These are phyloP conservation scores for Endogone sp. DNA, from an alignment of 192 early-diverging fungal genomes.

Conservation along the genomic window DNA sequence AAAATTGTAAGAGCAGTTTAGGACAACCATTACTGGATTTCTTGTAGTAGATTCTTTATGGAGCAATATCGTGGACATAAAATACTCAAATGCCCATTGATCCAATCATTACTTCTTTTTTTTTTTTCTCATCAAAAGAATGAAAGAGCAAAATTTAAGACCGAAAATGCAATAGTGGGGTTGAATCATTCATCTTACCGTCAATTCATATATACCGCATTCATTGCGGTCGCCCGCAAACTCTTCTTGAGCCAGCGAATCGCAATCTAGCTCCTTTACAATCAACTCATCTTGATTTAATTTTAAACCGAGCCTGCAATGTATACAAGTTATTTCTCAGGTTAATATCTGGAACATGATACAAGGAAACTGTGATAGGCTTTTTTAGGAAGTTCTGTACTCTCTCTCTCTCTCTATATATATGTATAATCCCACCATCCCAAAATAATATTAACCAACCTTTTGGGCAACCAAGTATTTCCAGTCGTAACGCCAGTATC, in stretches of 20 bases:
- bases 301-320: constrained; percentile 6
- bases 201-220: constrained; percentile 61
- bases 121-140: no score
- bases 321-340: not conserved
- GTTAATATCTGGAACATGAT: no score
- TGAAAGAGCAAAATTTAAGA: no score
- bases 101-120: no score
- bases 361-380: no score
- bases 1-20: not conserved
- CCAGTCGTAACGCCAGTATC: not conserved
- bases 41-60: not conserved
- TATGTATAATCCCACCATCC: not conserved
- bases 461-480: not conserved
- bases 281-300: constrained; percentile 22
- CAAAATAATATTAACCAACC: not conserved
- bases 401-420: no score
- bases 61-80: no score
- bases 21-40: not conserved
- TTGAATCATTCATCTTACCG: no score
- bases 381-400: no score
- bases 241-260: constrained; percentile 19
- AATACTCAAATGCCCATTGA: no score
- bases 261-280: constrained; percentile 24
- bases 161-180: no score
- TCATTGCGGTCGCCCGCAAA: constrained; percentile 16